Evolutionary conservation across 257 asterid species (phyloP).

Genomic region (Gardenia jasminoides): DNA sequence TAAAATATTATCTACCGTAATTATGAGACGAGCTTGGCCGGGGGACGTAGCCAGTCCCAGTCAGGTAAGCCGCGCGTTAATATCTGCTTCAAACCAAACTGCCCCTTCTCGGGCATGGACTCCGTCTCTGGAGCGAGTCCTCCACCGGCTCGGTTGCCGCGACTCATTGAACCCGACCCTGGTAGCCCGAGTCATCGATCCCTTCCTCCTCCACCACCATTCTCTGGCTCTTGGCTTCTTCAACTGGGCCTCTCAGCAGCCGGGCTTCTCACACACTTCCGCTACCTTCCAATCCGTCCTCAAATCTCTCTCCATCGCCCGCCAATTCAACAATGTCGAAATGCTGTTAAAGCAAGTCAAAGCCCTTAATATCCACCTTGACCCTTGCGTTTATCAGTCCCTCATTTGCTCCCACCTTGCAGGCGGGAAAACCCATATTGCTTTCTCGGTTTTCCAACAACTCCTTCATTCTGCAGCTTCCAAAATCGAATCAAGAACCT

Average conservation of each 20-base stretch:
- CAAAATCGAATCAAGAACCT: constrained; percentile 52
- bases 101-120: constrained; percentile 53
- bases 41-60: constrained; percentile 55
- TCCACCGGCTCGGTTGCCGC: constrained; percentile 70
- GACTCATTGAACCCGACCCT: constrained; percentile 57
- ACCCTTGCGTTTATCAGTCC: constrained; percentile 45
- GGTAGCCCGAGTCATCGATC: constrained; percentile 81
- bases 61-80: constrained; percentile 58
- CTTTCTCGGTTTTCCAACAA: constrained; percentile 56
- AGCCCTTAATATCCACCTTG: constrained; percentile 42
- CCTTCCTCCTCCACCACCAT: constrained; percentile 71
- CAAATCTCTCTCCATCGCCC: constrained; percentile 66
- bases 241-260: constrained; percentile 97
- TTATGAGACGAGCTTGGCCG: constrained; percentile 25
- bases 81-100: constrained; percentile 39
- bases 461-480: constrained; percentile 22
- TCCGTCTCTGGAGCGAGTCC: constrained; percentile 68
- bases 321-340: constrained; percentile 57
- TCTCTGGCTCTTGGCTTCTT: constrained; percentile 86
- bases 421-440: constrained; percentile 50
- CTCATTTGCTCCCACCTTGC: constrained; percentile 47
- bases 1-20: too few species aligned
- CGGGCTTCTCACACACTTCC: constrained; percentile 68
- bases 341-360: constrained; percentile 59
- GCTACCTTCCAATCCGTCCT: constrained; percentile 66